Evolutionary conservation across 2,329 filamentous ascomycete genomes (phyloP), one percentile per base, ranked within the genome.

Genomic region (Dothistroma pini): DNA sequence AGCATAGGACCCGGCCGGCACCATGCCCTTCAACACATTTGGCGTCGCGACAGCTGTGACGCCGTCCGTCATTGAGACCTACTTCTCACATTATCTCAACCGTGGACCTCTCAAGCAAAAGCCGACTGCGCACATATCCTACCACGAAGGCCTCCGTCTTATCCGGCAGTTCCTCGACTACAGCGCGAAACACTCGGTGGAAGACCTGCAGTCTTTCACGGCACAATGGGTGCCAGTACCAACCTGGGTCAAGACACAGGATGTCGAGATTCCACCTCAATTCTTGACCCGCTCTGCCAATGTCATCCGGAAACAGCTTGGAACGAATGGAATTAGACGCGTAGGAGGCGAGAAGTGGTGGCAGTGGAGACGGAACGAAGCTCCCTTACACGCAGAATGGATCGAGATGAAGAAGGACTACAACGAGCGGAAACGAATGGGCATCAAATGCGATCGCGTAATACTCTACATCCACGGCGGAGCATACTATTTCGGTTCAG

Each of bases 391-490:
- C 70, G 92, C 89, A 0, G 93, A 99, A 74, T 97, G 93, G 93
- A 91, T 99, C 67, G 95, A 97, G 81, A 97, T 97, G 93, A 87
- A 86, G 67, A 83, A 86, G 56, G 89, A 97, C 74, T 88, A 90
- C 71, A 81, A 88, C 62, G 86, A 89, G 71, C 85, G 91, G 60
- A 84, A 84, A 70, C 77, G 78, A 0, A 78, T 78, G 16, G 84
- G 85, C 54, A 57, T 62, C 19, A 81, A 83, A 22, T 84, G 84
- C 19, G 87, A 86, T 67, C 86, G 92, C 56, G 86, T 96, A 60
- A 96, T 97, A 85, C 80, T 99, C 25, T 97, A 97, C 76, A 82
- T 97, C 22, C 95, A 97, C 72, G 95, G 95, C 14, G 93, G 93
- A 7, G 93, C 90, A 21, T 97, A 96, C 77, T 99, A 88, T 77